Evolutionary conservation across 495 filamentous ascomycete species (phyloP).

Genomic region (Xylaria intraflava): DNA sequence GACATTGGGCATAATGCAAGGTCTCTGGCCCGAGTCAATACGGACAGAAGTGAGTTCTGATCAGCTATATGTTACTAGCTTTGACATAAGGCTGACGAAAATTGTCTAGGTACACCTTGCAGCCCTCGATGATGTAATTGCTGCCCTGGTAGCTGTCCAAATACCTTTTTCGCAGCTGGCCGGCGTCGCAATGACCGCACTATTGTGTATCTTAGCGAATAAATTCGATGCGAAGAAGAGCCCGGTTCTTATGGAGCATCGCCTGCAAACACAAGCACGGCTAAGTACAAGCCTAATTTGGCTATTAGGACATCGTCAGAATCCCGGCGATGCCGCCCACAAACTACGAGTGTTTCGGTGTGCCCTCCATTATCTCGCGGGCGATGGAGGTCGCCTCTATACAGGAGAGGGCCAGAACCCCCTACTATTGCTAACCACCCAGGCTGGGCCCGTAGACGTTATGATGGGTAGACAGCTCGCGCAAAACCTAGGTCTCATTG

Average conservation of each 20-base stretch:
- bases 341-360: conserved; percentile 17
- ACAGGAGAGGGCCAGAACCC: conserved; percentile 7
- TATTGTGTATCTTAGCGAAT: conserved; percentile 19
- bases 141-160: neutral
- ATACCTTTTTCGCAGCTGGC: conserved; percentile 7
- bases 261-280: conserved; percentile 1
- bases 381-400: conserved; percentile 19
- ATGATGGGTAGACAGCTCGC: conserved; percentile 24
- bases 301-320: neutral
- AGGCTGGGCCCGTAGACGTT: conserved; percentile 9
- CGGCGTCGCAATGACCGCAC: conserved; percentile 18
- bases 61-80: neutral
- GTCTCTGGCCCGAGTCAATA: conserved; percentile 35
- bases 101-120: conserved; percentile 11
- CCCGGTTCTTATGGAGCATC: neutral
- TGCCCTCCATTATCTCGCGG: conserved; percentile 23
- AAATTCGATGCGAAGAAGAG: conserved; percentile 12
- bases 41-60: conserved; percentile 26
- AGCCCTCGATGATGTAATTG: conserved; percentile 11
- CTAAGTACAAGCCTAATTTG: conserved; percentile 5
- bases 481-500: conserved; percentile 25
- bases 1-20: conserved; percentile 39
- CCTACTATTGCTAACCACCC: conserved; percentile 15
- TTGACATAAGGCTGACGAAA: neutral
- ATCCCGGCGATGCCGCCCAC: neutral